Percentiles rank a stretch among this genome's conserved stretches.
Conservation (phyloP, 2,329 filamentous ascomycete genomes). For the Ophiostoma quercus region DNA sequence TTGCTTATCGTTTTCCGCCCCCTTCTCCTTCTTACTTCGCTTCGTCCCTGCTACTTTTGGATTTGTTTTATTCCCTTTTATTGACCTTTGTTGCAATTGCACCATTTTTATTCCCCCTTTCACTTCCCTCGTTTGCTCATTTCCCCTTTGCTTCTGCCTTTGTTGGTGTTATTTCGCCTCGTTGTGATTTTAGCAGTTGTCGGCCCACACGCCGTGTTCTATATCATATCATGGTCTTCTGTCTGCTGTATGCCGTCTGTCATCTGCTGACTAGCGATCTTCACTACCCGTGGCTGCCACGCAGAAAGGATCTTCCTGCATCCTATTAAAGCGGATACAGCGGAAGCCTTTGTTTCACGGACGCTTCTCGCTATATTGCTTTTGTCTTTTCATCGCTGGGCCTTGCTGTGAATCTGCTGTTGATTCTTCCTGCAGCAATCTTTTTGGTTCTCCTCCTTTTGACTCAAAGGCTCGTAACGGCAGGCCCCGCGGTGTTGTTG, state of each 20-base stretch:
- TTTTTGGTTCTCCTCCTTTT: not conserved
- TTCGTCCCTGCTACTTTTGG: not conserved
- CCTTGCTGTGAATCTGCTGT: not conserved
- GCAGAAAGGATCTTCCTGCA: conserved; percentile 9
- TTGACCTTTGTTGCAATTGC: not conserved
- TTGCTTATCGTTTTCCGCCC: too few species aligned
- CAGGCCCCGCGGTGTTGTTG: not conserved
- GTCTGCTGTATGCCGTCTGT: not conserved
- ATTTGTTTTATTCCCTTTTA: not conserved
- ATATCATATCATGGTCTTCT: not conserved
- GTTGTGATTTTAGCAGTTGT: not conserved
- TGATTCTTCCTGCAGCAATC: not conserved
- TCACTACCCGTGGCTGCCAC: conserved; percentile 13
- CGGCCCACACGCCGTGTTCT: not conserved
- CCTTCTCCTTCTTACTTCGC: not conserved
- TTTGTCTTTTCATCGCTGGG: not conserved
- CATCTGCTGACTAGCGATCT: not conserved
- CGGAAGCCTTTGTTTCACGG: not conserved
- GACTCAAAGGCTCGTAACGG: not conserved
- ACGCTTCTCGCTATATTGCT: not conserved
- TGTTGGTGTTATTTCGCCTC: not conserved
- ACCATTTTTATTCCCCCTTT: conserved; percentile 10
- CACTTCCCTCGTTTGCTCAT: not conserved
- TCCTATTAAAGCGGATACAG: conserved; percentile 1
- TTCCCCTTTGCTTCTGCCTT: not conserved